phyloP scores from a whole-genome alignment of 2,329 filamentous ascomycete genomes.

The Fusarium lateritium region DNA sequence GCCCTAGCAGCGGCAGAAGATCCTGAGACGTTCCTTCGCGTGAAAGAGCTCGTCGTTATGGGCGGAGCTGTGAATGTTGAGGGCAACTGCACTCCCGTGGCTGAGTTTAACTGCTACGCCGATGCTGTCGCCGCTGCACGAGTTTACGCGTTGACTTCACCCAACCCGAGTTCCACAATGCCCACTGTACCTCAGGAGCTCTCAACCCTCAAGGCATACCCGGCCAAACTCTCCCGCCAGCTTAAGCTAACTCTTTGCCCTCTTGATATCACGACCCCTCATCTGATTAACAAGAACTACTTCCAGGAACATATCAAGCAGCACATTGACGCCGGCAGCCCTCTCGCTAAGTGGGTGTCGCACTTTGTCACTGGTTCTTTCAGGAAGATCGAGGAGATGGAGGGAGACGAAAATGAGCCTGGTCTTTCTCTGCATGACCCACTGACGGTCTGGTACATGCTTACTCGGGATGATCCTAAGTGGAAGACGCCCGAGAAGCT shows the following conservation, averaged over 20 bases:
- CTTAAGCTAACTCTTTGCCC: constrained; percentile 81
- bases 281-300: constrained; percentile 73
- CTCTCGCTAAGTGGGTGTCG: constrained; percentile 80
- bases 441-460: constrained; percentile 83
- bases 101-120: constrained; percentile 96
- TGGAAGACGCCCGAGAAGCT: constrained; percentile 72
- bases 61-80: constrained; percentile 84
- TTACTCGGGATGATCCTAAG: constrained; percentile 70
- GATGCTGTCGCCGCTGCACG: constrained; percentile 84
- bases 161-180: constrained; percentile 82
- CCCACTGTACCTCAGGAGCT: constrained; percentile 73
- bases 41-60: constrained; percentile 96
- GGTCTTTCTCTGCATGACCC: constrained; percentile 83
- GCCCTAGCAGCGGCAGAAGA: constrained; percentile 91
- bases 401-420: constrained; percentile 70
- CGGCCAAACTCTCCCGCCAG: constrained; percentile 71
- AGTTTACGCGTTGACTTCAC: constrained; percentile 83
- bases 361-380: constrained; percentile 82
- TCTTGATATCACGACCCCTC: constrained; percentile 81
- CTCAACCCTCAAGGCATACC: constrained; percentile 72
- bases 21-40: constrained; percentile 88
- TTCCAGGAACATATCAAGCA: constrained; percentile 71
- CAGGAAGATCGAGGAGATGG: constrained; percentile 75
- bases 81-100: constrained; percentile 88
- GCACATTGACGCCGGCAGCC: constrained; percentile 73